These are phyloP conservation scores for Kwoniella dendrophila DNA, from an alignment of 768 basidiomycete species.

Conservation along the genomic window DNA sequence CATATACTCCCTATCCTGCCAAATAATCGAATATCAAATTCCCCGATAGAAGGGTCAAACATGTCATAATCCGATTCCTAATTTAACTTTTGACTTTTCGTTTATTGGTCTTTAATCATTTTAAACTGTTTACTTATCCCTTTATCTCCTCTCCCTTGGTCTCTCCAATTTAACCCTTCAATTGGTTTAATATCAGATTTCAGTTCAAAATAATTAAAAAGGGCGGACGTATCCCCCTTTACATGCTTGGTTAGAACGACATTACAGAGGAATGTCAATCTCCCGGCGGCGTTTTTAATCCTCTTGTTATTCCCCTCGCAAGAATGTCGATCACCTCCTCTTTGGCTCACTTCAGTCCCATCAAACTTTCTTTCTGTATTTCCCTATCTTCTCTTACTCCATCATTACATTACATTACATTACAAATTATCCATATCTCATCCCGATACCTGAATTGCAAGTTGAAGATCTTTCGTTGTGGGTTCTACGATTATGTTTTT, in stretches of 20 bases:
- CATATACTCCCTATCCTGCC: background rate
- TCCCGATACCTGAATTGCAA: background rate
- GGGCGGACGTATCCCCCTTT: background rate
- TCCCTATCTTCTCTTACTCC: background rate
- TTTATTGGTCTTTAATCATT: background rate
- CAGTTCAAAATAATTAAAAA: no score
- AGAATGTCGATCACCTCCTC: no score
- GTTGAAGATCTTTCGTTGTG: background rate
- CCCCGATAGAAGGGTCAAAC: background rate
- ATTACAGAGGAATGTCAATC: background rate
- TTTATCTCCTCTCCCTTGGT: background rate
- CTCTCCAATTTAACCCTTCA: background rate
- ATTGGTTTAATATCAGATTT: background rate
- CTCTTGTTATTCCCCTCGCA: background rate
- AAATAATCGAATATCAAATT: conserved; percentile 1
- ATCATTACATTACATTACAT: background rate
- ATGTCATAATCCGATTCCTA: background rate
- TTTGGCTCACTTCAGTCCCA: no score
- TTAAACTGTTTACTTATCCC: background rate
- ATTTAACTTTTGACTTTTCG: conserved; percentile 1
- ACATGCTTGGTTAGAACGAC: background rate
- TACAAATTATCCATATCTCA: background rate
- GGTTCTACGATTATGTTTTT: background rate
- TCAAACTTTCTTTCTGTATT: background rate
- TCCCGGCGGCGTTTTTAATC: background rate